Conservation (phyloP, 495 filamentous ascomycete genomes). For the Aspergillus cavernicola region DNA sequence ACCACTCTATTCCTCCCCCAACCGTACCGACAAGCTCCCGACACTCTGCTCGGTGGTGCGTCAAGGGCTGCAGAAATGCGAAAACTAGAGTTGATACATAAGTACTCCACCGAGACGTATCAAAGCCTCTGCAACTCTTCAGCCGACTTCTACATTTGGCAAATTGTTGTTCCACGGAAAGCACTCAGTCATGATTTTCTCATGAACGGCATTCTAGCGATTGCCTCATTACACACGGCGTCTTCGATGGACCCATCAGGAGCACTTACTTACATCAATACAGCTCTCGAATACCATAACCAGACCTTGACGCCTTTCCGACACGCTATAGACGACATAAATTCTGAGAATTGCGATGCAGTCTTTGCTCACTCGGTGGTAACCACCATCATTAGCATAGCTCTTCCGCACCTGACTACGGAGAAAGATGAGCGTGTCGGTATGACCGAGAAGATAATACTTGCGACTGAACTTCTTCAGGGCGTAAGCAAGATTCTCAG, state of each 20-base stretch:
- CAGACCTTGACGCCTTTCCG: slow-evolving; percentile 45
- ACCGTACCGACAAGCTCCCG: slow-evolving; percentile 1
- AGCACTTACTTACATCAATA: slow-evolving; percentile 44
- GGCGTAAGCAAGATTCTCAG: slow-evolving; percentile 34
- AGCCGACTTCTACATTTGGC: slow-evolving; percentile 31
- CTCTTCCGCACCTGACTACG: slow-evolving; percentile 38
- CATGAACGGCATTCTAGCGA: slow-evolving; percentile 51
- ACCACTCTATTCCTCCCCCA: not conserved
- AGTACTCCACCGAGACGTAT: slow-evolving; percentile 40
- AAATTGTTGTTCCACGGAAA: slow-evolving; percentile 41
- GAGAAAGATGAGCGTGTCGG: slow-evolving; percentile 26
- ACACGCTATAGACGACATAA: slow-evolving; percentile 42
- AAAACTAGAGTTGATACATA: slow-evolving; percentile 41
- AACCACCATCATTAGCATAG: slow-evolving; percentile 46
- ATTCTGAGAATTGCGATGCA: slow-evolving; percentile 46
- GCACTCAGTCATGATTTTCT: slow-evolving; percentile 51
- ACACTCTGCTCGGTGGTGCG: not conserved
- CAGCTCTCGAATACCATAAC: slow-evolving; percentile 48
- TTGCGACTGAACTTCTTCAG: slow-evolving; percentile 36
- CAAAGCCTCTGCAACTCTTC: slow-evolving; percentile 29
- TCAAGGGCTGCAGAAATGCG: slow-evolving; percentile 24
- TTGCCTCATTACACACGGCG: slow-evolving; percentile 53
- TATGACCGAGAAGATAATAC: slow-evolving; percentile 37
- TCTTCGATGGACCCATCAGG: slow-evolving; percentile 30
- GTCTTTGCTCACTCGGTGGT: slow-evolving; percentile 51